Evolutionary conservation across 139 green algal species (phyloP), one percentile per base, ranked within the genome.

Genomic region (Pycnococcus provasolii): DNA sequence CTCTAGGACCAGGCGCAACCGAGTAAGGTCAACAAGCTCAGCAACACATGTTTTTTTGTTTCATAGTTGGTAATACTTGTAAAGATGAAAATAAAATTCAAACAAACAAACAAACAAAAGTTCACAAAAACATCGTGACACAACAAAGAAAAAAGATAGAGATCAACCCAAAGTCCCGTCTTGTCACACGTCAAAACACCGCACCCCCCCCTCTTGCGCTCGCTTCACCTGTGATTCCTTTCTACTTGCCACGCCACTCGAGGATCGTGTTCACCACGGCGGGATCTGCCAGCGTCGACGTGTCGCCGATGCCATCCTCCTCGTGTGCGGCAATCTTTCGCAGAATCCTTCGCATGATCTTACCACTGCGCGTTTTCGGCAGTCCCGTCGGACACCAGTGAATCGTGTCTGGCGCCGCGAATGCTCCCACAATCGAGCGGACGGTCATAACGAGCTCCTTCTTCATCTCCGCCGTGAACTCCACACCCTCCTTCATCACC

Each of bases 381-480:
- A 96, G 80, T 5, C 78, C 82, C 26, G 26, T 26, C 9, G 81
- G 69, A 15, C 85, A 88, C 88, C 87, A 96, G 75, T 98, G 91
- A 67, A 99, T 96, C 53, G 89, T 78, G 65, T 98, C 92, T 2
- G 92, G 92, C 26, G 88, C 81, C 45, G 92, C 92, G 79, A 98
- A 95, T 40, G 91, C 77, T 1, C 92, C 90, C 11, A 88, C 85
- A 44, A 64, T 37, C 15, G 70, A 68, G 4, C 88, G 72, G 50
- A 91, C 82, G 39, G 47, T 42, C 2, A 55, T 69, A 0, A 79
- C 64, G 47, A 95, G 79, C 76, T 83, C 80, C 68, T 86, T 87
- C 45, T 80, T 79, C 66, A 92, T 75, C 37, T 75, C 69, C 6
- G 62, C 59, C 3, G 4, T 66, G 2, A 11, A 9, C 42, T 71